A percentile compares a stretch with the other conserved stretches of the same genome.
Evolutionary conservation across 768 basidiomycete genomes (phyloP).

Genomic region (Dacryopinax spathularia): DNA sequence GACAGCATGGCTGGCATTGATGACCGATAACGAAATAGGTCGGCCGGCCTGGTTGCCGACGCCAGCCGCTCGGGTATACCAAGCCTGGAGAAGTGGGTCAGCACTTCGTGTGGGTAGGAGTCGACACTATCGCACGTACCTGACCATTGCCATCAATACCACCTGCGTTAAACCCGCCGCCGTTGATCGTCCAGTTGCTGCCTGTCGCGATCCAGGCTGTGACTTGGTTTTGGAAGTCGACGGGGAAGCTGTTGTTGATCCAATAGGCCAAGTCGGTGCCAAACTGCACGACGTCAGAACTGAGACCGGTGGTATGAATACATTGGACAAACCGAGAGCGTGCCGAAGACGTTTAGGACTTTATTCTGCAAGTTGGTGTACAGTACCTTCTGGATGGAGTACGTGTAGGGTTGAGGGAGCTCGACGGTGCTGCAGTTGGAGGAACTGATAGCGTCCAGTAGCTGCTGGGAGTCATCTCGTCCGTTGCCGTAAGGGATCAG

Average conservation of each 20-base stretch:
- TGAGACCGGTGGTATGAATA: neutral
- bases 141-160: constrained; percentile 33
- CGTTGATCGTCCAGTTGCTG: constrained; percentile 19
- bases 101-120: too few species aligned
- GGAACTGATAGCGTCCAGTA: neutral
- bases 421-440: neutral
- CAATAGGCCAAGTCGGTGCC: constrained; percentile 29
- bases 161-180: constrained; percentile 21
- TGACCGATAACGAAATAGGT: constrained; percentile 28
- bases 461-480: neutral
- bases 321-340: neutral
- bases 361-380: neutral
- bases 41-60: constrained; percentile 28
- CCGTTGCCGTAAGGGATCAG: neutral
- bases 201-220: constrained; percentile 30
- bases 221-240: constrained; percentile 28
- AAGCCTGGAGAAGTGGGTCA: constrained; percentile 11
- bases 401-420: neutral
- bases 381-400: neutral
- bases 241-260: constrained; percentile 23
- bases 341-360: neutral
- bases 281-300: constrained; percentile 15
- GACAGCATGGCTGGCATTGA: constrained; percentile 25
- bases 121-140: constrained; percentile 13
- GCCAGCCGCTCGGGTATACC: constrained; percentile 30